phyloP scores from a whole-genome alignment of 306 rosid genomes.

The Vigna reflexopilosa region DNA sequence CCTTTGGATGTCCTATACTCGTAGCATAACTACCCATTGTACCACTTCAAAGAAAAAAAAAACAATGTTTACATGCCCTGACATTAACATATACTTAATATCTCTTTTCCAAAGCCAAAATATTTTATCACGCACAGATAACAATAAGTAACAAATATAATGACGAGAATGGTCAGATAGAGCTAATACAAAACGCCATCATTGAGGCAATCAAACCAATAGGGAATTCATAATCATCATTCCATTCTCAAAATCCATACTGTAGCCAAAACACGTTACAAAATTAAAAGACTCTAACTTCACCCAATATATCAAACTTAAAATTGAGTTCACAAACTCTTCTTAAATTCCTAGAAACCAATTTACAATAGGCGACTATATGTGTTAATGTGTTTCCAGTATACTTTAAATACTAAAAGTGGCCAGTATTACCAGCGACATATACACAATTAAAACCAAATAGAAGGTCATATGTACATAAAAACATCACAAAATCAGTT shows the following conservation, averaged over 20 bases:
- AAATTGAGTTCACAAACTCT: too few species aligned
- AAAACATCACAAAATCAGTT: background rate
- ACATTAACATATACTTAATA: background rate
- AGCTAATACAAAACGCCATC: slow-evolving; percentile 61
- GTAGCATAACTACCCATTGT: background rate
- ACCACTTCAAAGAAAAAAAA: background rate
- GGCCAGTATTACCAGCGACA: background rate
- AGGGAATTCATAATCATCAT: slow-evolving; percentile 50
- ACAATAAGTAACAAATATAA: background rate
- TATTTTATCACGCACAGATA: background rate
- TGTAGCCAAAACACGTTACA: background rate
- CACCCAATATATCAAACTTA: too few species aligned
- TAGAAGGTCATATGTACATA: background rate
- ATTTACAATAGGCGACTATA: too few species aligned
- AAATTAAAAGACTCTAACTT: too few species aligned
- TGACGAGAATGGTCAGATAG: slow-evolving; percentile 52
- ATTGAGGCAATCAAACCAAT: slow-evolving; percentile 55
- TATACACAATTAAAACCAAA: background rate
- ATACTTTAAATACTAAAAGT: background rate
- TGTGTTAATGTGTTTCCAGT: too few species aligned
- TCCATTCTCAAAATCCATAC: slow-evolving; percentile 36
- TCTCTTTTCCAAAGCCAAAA: background rate
- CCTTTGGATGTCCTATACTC: background rate
- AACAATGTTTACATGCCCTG: background rate
- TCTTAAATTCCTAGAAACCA: too few species aligned